Percentiles rank a stretch among this genome's conserved stretches.
Conservation (phyloP, 768 basidiomycete species). For the Tulasnella sp. region DNA sequence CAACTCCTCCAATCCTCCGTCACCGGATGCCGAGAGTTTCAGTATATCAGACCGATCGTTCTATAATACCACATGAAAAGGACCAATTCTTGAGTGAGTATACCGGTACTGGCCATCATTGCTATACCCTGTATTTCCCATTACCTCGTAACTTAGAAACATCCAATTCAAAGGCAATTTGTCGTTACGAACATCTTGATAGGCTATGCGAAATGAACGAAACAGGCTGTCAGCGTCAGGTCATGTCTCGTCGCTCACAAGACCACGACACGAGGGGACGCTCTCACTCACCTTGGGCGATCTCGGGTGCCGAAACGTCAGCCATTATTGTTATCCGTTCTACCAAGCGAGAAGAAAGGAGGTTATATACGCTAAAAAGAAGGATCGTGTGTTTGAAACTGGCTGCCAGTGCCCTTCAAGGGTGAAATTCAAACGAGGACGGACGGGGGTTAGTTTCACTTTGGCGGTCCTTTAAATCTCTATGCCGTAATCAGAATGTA, state of each 20-base stretch:
- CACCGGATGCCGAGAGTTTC: constrained; percentile 12
- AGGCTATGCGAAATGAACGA: constrained; percentile 38
- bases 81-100: neutral
- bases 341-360: no score
- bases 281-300: neutral
- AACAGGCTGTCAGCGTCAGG: neutral
- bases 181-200: constrained; percentile 73
- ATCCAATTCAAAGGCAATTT: constrained; percentile 85
- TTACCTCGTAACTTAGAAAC: constrained; percentile 74
- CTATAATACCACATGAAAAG: neutral
- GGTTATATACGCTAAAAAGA: no score
- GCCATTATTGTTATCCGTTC: no score
- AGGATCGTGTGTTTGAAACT: no score
- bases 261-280: neutral
- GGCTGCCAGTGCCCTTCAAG: no score
- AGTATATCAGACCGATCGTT: constrained; percentile 12
- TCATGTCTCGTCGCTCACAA: neutral
- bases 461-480: no score
- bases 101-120: neutral
- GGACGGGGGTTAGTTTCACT: no score
- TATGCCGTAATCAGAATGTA: no score
- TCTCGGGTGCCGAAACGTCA: neutral
- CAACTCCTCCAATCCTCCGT: constrained; percentile 25
- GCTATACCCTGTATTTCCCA: constrained; percentile 15
- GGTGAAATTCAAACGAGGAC: no score